These are phyloP conservation scores for Sechiopsis laciniata DNA, from an alignment of 306 rosid genomes.

Conservation along the genomic window DNA sequence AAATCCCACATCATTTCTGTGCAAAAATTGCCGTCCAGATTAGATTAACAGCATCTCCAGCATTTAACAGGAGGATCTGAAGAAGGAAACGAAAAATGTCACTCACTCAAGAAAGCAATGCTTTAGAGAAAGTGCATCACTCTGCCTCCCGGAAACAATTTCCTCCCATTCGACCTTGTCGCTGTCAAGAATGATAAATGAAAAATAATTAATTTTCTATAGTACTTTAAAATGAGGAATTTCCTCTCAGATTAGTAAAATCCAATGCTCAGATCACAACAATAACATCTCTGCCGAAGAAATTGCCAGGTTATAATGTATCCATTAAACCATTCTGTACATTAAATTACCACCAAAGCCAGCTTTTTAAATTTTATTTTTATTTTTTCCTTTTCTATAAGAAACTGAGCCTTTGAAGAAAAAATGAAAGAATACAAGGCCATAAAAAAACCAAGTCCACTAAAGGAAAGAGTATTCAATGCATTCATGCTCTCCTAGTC, in stretches of 20 bases:
- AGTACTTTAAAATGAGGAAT: neutral
- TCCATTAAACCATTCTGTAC: neutral
- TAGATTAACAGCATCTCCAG: neutral
- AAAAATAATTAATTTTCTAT: slow-evolving; percentile 2
- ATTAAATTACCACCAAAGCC: neutral
- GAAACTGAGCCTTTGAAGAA: too few species aligned
- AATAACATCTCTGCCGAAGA: neutral
- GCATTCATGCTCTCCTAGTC: neutral
- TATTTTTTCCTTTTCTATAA: too few species aligned
- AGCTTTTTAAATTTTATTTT: too few species aligned
- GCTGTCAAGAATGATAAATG: neutral
- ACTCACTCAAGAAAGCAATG: slow-evolving; percentile 11
- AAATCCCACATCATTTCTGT: neutral
- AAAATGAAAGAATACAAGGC: too few species aligned
- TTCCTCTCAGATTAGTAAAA: neutral
- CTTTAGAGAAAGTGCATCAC: neutral
- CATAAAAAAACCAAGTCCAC: too few species aligned
- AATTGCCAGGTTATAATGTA: neutral
- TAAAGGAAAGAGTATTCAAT: neutral
- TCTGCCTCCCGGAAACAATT: slow-evolving; percentile 1
- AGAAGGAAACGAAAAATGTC: neutral
- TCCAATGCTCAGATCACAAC: neutral
- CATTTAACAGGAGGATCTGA: slow-evolving; percentile 7
- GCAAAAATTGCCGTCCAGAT: neutral
- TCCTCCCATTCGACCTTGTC: neutral